Evolutionary conservation across 805 yeast genomes (phyloP).

Genomic region (Alloascoidea africana): DNA sequence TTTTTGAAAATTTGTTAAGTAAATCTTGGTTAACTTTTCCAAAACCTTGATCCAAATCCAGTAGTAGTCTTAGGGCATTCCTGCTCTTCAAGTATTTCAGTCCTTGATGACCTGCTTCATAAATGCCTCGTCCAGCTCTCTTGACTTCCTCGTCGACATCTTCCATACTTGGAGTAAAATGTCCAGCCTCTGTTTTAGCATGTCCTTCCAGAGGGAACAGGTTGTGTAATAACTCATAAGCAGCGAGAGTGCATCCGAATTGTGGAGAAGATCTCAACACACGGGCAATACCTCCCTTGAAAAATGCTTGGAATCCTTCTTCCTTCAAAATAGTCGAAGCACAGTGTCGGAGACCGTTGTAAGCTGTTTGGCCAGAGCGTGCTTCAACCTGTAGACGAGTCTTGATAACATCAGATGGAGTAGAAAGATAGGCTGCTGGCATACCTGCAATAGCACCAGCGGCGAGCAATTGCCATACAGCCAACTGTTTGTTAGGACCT

Average conservation of each 20-base stretch:
- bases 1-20: too few relatives aligned
- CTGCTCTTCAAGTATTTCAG: slow-evolving; percentile 23
- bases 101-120: slow-evolving; percentile 1
- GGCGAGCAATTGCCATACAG: slow-evolving; percentile 59
- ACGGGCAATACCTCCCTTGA: slow-evolving; percentile 75
- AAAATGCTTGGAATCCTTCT: slow-evolving; percentile 58
- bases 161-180: background rate
- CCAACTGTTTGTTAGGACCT: slow-evolving; percentile 48
- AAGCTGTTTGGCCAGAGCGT: slow-evolving; percentile 45
- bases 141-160: background rate
- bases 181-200: slow-evolving; percentile 7
- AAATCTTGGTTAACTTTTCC: too few relatives aligned
- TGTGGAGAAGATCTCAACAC: slow-evolving; percentile 77
- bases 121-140: background rate
- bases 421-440: slow-evolving; percentile 78
- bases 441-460: slow-evolving; percentile 78
- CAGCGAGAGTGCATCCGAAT: slow-evolving; percentile 75
- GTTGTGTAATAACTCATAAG: slow-evolving; percentile 63
- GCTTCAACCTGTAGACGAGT: slow-evolving; percentile 65
- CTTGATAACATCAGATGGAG: slow-evolving; percentile 78
- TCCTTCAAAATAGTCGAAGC: slow-evolving; percentile 45
- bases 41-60: slow-evolving; percentile 28
- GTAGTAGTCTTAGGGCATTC: slow-evolving; percentile 24
- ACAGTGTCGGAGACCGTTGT: slow-evolving; percentile 53
- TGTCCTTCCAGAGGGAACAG: slow-evolving; percentile 36